Evolutionary conservation across 2,329 filamentous ascomycete genomes (phyloP).

Genomic region (Pestalotiopsis fici): DNA sequence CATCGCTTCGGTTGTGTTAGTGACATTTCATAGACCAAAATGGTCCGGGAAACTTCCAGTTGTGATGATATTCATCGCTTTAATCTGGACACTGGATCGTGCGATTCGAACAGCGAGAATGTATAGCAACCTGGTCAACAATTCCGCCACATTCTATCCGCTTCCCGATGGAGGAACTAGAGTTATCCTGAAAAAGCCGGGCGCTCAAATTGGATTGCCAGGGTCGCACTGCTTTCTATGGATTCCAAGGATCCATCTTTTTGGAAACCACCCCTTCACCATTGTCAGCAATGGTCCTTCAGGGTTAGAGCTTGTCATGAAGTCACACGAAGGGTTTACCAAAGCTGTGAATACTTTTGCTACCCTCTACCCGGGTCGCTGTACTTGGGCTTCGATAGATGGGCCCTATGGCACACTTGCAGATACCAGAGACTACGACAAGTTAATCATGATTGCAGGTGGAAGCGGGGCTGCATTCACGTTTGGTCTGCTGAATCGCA

Average conservation of each 20-base stretch:
- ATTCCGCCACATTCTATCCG: background rate
- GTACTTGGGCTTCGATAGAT: background rate
- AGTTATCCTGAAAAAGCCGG: background rate
- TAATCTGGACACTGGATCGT: background rate
- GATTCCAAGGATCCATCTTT: background rate
- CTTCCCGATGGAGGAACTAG: background rate
- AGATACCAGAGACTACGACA: background rate
- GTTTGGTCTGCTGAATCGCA: background rate
- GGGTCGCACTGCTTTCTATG: background rate
- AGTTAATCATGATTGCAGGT: background rate
- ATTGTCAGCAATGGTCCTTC: background rate
- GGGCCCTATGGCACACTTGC: background rate
- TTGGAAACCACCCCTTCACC: background rate
- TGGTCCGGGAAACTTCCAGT: background rate
- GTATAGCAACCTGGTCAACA: background rate
- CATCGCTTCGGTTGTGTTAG: background rate
- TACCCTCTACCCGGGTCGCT: background rate
- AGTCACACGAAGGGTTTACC: background rate
- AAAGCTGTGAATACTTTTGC: background rate
- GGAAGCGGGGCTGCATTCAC: background rate
- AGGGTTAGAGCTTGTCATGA: background rate
- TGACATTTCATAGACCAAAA: background rate
- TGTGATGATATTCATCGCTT: background rate
- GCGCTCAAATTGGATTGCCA: background rate
- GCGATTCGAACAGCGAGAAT: background rate